These are phyloP conservation scores for Viola odorata DNA, from an alignment of 345 rosid species.

Conservation along the genomic window DNA sequence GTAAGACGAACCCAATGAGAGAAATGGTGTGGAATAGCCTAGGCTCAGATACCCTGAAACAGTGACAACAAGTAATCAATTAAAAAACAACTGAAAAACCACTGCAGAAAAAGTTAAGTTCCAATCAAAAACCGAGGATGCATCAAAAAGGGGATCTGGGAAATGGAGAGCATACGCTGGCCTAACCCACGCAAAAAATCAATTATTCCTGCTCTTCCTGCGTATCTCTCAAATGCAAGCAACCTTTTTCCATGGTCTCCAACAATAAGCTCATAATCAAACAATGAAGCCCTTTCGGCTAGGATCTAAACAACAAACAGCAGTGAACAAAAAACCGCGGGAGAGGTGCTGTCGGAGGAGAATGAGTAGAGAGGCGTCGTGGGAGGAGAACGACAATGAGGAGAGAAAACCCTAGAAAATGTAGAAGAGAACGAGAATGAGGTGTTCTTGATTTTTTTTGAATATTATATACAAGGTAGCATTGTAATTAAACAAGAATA, in stretches of 20 bases:
- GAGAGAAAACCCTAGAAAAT: too few relatives aligned
- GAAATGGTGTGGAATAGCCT: conserved; percentile 80
- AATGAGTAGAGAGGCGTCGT: too few relatives aligned
- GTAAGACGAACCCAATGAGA: conserved; percentile 69
- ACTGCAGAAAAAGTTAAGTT: neutral
- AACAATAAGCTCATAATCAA: conserved; percentile 81
- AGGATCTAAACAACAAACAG: conserved; percentile 40
- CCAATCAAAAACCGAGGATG: too few relatives aligned
- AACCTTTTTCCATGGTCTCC: conserved; percentile 64
- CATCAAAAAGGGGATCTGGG: too few relatives aligned
- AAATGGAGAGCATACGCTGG: conserved; percentile 46
- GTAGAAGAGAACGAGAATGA: too few relatives aligned
- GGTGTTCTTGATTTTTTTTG: too few relatives aligned
- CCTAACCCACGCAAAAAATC: conserved; percentile 82
- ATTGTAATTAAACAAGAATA: too few relatives aligned
- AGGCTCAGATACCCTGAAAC: conserved; percentile 73
- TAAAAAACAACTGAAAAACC: neutral
- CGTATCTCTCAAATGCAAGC: conserved; percentile 83
- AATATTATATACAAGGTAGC: too few relatives aligned
- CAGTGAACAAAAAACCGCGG: too few relatives aligned
- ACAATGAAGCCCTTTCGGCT: conserved; percentile 62
- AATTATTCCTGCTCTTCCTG: conserved; percentile 88
- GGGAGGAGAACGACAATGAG: too few relatives aligned
- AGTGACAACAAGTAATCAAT: conserved; percentile 11
- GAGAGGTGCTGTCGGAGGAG: too few relatives aligned